Conservation (phyloP, 352 stramenopile species). For the Phytophthora palmivora region DNA sequence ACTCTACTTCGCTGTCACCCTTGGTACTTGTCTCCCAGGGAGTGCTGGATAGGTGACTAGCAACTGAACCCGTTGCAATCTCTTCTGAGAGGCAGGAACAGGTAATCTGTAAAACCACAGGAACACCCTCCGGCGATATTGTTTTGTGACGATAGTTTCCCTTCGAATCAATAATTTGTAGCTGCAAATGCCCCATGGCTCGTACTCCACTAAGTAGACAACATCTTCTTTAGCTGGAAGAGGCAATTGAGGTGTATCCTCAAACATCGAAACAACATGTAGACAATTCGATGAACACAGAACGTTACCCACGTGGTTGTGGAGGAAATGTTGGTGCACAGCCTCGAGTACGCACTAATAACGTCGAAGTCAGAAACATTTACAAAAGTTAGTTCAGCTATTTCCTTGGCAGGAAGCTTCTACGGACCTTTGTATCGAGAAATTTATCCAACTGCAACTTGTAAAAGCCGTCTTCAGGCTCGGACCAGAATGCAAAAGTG, state of each 20-base stretch:
- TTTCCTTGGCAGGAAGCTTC: not conserved
- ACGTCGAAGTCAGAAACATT: not conserved
- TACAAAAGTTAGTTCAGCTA: not conserved
- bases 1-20: not conserved
- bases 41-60: not conserved
- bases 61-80: not conserved
- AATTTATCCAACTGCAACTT: constrained; percentile 55
- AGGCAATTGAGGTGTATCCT: constrained; percentile 38
- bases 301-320: constrained; percentile 45
- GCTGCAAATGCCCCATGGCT: constrained; percentile 42
- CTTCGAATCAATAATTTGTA: constrained; percentile 26
- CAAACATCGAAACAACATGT: constrained; percentile 42
- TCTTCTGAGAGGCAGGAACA: constrained; percentile 36
- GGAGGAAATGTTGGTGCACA: constrained; percentile 67
- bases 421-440: constrained; percentile 39
- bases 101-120: constrained; percentile 42
- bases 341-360: constrained; percentile 50
- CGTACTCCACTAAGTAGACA: constrained; percentile 36
- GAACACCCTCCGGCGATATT: constrained; percentile 30
- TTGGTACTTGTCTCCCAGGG: not conserved
- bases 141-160: constrained; percentile 6
- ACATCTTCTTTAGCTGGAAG: constrained; percentile 23
- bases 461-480: constrained; percentile 25
- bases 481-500: constrained; percentile 46
- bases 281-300: constrained; percentile 52